Conservation (phyloP, 176 grass and related monocot species). For the Carex kokanica region DNA sequence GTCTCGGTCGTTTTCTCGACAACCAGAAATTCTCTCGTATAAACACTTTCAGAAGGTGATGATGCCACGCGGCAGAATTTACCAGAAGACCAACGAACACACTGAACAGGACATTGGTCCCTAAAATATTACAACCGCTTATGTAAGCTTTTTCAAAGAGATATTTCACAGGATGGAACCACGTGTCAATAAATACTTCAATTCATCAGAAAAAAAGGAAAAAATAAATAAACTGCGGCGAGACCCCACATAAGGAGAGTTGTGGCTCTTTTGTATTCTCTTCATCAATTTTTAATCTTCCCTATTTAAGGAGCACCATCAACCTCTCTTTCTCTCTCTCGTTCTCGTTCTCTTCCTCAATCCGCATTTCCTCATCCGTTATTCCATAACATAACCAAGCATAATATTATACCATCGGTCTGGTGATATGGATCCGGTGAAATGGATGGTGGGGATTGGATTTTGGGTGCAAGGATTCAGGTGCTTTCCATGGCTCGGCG, state of each 20-base stretch:
- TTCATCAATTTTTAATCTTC: not conserved
- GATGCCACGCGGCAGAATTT: not conserved
- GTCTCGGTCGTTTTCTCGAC: not conserved
- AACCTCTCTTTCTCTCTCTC: not conserved
- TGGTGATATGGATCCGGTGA: conserved; percentile 34
- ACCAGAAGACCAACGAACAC: not conserved
- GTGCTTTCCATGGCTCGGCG: conserved; percentile 79
- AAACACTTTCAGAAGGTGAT: too few relatives aligned
- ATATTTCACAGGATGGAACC: not conserved
- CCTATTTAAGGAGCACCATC: not conserved
- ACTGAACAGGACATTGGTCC: not conserved
- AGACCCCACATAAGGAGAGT: not conserved
- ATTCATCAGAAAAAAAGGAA: not conserved
- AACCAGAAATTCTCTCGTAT: not conserved
- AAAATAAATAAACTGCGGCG: too few relatives aligned
- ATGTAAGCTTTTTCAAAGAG: not conserved
- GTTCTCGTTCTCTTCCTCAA: not conserved
- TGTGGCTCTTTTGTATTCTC: not conserved
- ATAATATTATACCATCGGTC: too few relatives aligned
- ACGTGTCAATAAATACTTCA: not conserved
- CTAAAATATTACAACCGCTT: not conserved
- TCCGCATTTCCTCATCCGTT: not conserved
- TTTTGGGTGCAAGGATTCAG: conserved; percentile 97
- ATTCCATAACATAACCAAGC: not conserved
- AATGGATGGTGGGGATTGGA: conserved; percentile 63